phyloP scores from a whole-genome alignment of 805 yeast species.

The Wickerhamia fluorescens region DNA sequence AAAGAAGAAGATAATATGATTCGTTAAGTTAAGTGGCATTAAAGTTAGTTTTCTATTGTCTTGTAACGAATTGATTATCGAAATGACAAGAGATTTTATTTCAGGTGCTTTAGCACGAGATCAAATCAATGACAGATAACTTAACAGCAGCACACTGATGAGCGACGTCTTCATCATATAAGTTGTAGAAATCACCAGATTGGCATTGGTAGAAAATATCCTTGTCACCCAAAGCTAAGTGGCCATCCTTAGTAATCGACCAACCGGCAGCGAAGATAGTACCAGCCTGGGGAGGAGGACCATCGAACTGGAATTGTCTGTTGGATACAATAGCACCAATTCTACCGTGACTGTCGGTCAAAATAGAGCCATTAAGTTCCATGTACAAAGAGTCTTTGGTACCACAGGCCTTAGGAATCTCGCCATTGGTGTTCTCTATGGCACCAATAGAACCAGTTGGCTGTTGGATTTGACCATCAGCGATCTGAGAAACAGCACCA shows the following conservation, averaged over 20 bases:
- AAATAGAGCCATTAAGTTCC: conserved; percentile 43
- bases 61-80: no score
- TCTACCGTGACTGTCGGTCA: conserved; percentile 58
- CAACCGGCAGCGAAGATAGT: conserved; percentile 26
- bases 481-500: conserved; percentile 19
- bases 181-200: conserved; percentile 73
- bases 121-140: conserved; percentile 52
- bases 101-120: conserved; percentile 38
- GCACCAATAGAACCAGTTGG: conserved; percentile 8
- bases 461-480: conserved; percentile 28
- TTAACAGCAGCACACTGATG: conserved; percentile 48
- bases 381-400: conserved; percentile 42
- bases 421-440: conserved; percentile 1
- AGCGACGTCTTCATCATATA: conserved; percentile 60
- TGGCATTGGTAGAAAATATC: conserved; percentile 66
- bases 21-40: no score
- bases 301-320: conserved; percentile 77
- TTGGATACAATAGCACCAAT: conserved; percentile 75
- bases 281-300: conserved; percentile 70
- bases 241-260: conserved; percentile 37
- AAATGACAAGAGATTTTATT: no score
- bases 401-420: conserved; percentile 13
- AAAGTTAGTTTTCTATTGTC: no score
- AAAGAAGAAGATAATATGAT: no score
- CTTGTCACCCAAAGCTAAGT: conserved; percentile 56